These are phyloP conservation scores for Podosphaera aphanis DNA, from an alignment of 2,329 filamentous ascomycete genomes.

Conservation along the genomic window DNA sequence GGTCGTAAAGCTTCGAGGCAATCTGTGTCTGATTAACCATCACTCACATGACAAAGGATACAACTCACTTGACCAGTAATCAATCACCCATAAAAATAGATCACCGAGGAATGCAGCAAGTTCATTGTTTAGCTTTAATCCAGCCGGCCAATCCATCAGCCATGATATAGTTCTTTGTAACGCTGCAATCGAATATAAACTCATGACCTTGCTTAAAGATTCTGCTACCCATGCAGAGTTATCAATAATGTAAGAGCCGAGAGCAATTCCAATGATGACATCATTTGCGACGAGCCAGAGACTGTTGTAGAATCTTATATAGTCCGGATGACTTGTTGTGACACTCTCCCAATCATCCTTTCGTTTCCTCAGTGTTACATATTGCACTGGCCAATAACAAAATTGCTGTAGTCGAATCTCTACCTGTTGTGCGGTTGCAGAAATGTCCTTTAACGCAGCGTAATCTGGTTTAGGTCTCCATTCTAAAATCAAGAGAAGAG, in stretches of 20 bases:
- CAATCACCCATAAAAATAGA: conserved; percentile 93
- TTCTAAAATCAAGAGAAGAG: conserved; percentile 56
- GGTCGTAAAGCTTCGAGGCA: conserved; percentile 61
- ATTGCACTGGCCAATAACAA: conserved; percentile 84
- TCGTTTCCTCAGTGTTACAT: conserved; percentile 67
- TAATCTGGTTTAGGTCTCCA: conserved; percentile 59
- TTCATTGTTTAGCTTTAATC: conserved; percentile 84
- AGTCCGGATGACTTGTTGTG: conserved; percentile 85
- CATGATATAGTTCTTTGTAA: conserved; percentile 75
- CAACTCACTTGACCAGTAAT: conserved; percentile 70
- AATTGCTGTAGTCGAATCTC: conserved; percentile 95
- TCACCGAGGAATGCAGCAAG: conserved; percentile 85
- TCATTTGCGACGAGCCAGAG: conserved; percentile 97
- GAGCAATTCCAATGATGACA: conserved; percentile 89
- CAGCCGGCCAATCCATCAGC: conserved; percentile 90
- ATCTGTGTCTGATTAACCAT: conserved; percentile 20
- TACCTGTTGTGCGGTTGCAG: conserved; percentile 87
- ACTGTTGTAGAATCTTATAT: conserved; percentile 97
- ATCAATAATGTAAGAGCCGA: conserved; percentile 93
- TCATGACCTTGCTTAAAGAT: conserved; percentile 53
- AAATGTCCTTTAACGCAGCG: conserved; percentile 81
- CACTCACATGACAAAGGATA: not conserved
- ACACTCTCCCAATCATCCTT: conserved; percentile 91
- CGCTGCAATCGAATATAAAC: conserved; percentile 67
- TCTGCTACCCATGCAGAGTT: conserved; percentile 68